Evolutionary conservation across 2,329 filamentous ascomycete genomes (phyloP).

Genomic region (Periconia sp.): DNA sequence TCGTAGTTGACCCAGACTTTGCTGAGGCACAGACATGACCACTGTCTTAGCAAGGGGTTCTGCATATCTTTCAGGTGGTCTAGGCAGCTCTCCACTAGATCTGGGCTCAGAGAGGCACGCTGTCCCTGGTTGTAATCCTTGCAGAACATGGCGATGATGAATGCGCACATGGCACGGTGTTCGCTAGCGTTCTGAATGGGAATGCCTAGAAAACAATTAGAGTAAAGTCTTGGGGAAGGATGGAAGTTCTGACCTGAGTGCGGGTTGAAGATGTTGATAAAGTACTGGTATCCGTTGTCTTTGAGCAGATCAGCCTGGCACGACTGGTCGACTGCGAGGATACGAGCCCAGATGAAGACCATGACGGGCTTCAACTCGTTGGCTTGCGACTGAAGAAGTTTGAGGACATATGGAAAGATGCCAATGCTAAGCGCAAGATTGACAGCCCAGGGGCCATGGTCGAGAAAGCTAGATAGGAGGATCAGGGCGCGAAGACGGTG

Average conservation of each 20-base stretch:
- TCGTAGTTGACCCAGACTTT: slow-evolving; percentile 91
- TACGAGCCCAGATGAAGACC: slow-evolving; percentile 98
- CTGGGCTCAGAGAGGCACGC: slow-evolving; percentile 86
- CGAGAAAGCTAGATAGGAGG: slow-evolving; percentile 88
- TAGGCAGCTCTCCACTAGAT: slow-evolving; percentile 88
- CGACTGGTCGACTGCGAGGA: slow-evolving; percentile 91
- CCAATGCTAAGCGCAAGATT: slow-evolving; percentile 96
- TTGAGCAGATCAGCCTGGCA: slow-evolving; percentile 95
- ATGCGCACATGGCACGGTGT: slow-evolving; percentile 98
- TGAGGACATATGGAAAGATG: slow-evolving; percentile 98
- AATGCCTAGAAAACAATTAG: slow-evolving; percentile 56
- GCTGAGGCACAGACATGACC: slow-evolving; percentile 94
- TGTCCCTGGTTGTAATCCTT: slow-evolving; percentile 92
- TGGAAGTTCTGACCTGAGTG: slow-evolving; percentile 67
- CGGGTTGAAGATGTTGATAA: slow-evolving; percentile 89
- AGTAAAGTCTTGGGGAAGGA: slow-evolving; percentile 2
- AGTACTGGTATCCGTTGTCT: slow-evolving; percentile 97
- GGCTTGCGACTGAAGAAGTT: slow-evolving; percentile 92
- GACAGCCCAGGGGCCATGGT: slow-evolving; percentile 98
- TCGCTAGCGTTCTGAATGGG: slow-evolving; percentile 88
- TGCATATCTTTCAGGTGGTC: slow-evolving; percentile 83
- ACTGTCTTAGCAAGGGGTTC: slow-evolving; percentile 88
- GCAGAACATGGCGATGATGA: slow-evolving; percentile 96
- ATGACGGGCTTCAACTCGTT: slow-evolving; percentile 96
- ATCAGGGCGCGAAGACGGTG: slow-evolving; percentile 91